Evolutionary conservation across 768 basidiomycete genomes (phyloP).

Genomic region (Boletellus sp.): DNA sequence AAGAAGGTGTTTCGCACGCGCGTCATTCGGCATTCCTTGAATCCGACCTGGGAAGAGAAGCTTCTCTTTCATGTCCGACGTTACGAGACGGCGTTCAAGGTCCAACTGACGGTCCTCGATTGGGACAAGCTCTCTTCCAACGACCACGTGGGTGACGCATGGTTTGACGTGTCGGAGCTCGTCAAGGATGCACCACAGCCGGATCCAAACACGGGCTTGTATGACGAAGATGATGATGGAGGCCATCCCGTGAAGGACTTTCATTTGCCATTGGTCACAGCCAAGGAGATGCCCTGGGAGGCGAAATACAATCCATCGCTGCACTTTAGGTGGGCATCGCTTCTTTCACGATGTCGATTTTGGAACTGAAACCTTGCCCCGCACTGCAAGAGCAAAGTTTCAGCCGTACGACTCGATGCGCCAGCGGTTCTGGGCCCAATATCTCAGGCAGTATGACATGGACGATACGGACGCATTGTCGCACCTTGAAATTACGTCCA

Average conservation of each 20-base stretch:
- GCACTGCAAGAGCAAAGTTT: conserved; percentile 70
- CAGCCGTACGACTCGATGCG: conserved; percentile 92
- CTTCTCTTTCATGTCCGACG: conserved; percentile 90
- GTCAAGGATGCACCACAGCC: conserved; percentile 65
- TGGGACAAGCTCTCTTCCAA: conserved; percentile 95
- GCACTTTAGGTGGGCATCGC: conserved; percentile 49
- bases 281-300: conserved; percentile 68
- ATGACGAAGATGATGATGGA: conserved; percentile 35
- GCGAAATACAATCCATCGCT: conserved; percentile 67
- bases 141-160: conserved; percentile 81
- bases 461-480: conserved; percentile 76
- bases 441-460: conserved; percentile 84
- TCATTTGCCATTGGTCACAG: conserved; percentile 56
- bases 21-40: conserved; percentile 77
- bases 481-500: conserved; percentile 83
- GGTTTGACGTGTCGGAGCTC: conserved; percentile 68
- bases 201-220: conserved; percentile 48
- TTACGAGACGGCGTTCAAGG: conserved; percentile 75
- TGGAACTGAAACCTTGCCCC: conserved; percentile 5
- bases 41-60: conserved; percentile 94
- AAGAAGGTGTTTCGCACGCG: conserved; percentile 96
- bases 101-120: conserved; percentile 83
- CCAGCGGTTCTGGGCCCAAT: conserved; percentile 87
- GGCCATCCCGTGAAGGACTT: conserved; percentile 65
- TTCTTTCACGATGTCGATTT: neutral